Conservation (phyloP, 495 filamentous ascomycete genomes). For the Cercophora sp. region DNA sequence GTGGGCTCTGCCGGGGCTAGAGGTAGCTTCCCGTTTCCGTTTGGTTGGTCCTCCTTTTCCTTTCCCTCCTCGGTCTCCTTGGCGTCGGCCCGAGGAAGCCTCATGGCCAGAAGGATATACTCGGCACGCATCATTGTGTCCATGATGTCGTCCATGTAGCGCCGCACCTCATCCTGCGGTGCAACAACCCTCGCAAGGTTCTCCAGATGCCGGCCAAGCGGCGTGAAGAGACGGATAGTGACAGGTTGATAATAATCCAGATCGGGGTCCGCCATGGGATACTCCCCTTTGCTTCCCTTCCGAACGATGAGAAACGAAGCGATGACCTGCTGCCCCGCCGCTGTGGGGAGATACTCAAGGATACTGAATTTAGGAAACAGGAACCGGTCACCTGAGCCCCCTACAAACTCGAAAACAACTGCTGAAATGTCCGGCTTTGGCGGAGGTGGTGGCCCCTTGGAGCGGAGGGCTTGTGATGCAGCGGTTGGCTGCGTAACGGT, state of each 20-base stretch:
- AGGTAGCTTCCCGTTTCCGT: constrained; percentile 3
- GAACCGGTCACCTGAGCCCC: constrained; percentile 79
- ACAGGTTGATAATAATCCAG: constrained; percentile 87
- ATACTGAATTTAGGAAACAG: constrained; percentile 84
- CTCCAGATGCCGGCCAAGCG: constrained; percentile 61
- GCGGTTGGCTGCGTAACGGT: constrained; percentile 19
- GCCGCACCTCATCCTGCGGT: constrained; percentile 69
- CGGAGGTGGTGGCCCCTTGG: constrained; percentile 50
- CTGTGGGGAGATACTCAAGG: constrained; percentile 58
- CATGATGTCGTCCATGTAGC: constrained; percentile 84
- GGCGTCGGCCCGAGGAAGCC: constrained; percentile 51
- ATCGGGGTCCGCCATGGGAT: constrained; percentile 45
- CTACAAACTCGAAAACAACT: constrained; percentile 80
- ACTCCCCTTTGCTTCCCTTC: constrained; percentile 52
- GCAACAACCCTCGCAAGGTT: constrained; percentile 75
- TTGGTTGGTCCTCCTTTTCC: constrained; percentile 17
- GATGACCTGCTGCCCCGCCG: constrained; percentile 44
- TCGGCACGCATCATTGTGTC: constrained; percentile 66
- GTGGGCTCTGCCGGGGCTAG: background rate
- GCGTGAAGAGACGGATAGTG: constrained; percentile 69
- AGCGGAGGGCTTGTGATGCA: constrained; percentile 43
- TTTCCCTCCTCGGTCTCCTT: constrained; percentile 19
- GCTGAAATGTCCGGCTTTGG: constrained; percentile 61
- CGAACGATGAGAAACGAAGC: constrained; percentile 66
- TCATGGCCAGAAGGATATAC: constrained; percentile 63